Evolutionary conservation across 805 yeast genomes (phyloP).

Genomic region (Kodamaea kaohsiungensis): DNA sequence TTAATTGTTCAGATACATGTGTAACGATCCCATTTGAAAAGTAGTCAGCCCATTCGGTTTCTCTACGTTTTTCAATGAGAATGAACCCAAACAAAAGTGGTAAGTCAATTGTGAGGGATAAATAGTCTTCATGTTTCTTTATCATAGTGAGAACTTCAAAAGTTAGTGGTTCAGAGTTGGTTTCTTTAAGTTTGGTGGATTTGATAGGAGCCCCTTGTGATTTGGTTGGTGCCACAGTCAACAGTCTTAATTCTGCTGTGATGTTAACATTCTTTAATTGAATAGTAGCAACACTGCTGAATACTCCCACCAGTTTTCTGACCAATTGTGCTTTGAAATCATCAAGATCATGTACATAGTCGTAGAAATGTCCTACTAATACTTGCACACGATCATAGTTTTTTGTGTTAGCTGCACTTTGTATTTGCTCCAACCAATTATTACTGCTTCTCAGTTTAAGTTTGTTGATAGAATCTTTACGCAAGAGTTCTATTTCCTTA

Average conservation of each 20-base stretch:
- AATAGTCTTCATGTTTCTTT: constrained; percentile 36
- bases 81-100: constrained; percentile 74
- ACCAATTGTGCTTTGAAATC: constrained; percentile 31
- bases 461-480: constrained; percentile 35
- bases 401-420: neutral
- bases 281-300: constrained; percentile 33
- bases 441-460: constrained; percentile 22
- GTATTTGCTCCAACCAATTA: constrained; percentile 3
- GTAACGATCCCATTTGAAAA: constrained; percentile 38
- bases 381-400: neutral
- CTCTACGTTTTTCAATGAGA: constrained; percentile 59
- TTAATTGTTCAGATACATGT: constrained; percentile 57
- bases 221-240: constrained; percentile 20
- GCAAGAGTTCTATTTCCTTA: constrained; percentile 40
- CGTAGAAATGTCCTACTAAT: constrained; percentile 23
- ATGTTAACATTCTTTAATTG: constrained; percentile 41
- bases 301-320: constrained; percentile 24
- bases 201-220: neutral
- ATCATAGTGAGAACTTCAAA: constrained; percentile 26
- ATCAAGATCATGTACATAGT: constrained; percentile 31
- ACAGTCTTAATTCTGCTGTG: constrained; percentile 26
- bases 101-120: constrained; percentile 56
- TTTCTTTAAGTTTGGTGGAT: neutral
- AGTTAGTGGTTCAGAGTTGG: constrained; percentile 8
- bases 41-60: constrained; percentile 56